phyloP scores from a whole-genome alignment of 371 early-diverging fungal species.

The Apophysomyces ossiformis region DNA sequence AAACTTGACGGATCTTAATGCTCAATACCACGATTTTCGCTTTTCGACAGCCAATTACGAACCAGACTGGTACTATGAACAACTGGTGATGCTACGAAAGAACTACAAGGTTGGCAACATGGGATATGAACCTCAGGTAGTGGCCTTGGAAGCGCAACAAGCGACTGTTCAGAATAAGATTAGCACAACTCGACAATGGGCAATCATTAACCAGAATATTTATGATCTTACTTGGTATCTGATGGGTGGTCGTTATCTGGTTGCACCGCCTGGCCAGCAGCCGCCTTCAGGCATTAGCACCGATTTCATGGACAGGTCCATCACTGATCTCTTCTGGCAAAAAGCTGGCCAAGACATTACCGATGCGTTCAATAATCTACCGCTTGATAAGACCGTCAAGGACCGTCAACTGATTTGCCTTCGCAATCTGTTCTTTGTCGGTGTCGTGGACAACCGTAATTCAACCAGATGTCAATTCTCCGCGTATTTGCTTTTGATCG shows the following conservation, averaged over 20 bases:
- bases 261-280: constrained; percentile 40
- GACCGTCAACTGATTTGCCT: constrained; percentile 66
- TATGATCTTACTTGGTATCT: constrained; percentile 69
- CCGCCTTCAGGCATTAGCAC: constrained; percentile 55
- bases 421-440: constrained; percentile 85
- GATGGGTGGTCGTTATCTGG: constrained; percentile 39
- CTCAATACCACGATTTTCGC: constrained; percentile 50
- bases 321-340: constrained; percentile 67
- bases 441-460: constrained; percentile 84
- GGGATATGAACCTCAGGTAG: constrained; percentile 40
- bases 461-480: constrained; percentile 85
- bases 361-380: constrained; percentile 52
- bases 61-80: constrained; percentile 54
- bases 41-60: constrained; percentile 41
- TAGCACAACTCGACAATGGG: constrained; percentile 51
- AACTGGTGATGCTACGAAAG: constrained; percentile 44
- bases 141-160: constrained; percentile 36
- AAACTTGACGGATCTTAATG: constrained; percentile 49
- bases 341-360: constrained; percentile 73
- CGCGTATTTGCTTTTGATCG: constrained; percentile 80
- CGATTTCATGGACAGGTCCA: constrained; percentile 53
- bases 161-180: constrained; percentile 35
- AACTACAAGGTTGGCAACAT: constrained; percentile 49
- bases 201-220: constrained; percentile 59
- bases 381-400: constrained; percentile 32